A percentile compares a stretch with the other conserved stretches of the same genome.
These are phyloP conservation scores for Rubia peregrina DNA, from an alignment of 305 asterid species.

Conservation along the genomic window DNA sequence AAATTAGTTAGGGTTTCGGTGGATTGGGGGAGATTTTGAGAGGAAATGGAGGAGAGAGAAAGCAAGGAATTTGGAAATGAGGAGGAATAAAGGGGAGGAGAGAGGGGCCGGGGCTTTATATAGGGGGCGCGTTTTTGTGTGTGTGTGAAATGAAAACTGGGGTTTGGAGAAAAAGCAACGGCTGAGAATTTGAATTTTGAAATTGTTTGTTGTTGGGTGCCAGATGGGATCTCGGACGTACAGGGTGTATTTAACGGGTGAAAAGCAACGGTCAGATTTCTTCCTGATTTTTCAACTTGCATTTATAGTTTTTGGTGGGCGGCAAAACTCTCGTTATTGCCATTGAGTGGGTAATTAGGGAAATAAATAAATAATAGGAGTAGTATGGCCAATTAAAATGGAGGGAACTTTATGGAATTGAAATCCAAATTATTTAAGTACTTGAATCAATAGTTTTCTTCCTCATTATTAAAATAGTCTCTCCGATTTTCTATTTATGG, in stretches of 20 bases:
- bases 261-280: constrained; percentile 18
- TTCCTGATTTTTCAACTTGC: neutral
- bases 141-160: neutral
- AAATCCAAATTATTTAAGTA: neutral
- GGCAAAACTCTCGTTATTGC: neutral
- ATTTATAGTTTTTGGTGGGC: neutral
- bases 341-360: neutral
- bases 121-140: neutral
- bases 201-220: constrained; percentile 16
- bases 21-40: neutral
- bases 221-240: constrained; percentile 11
- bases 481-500: no score
- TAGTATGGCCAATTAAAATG: neutral
- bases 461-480: no score
- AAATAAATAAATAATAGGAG: neutral
- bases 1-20: neutral
- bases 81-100: neutral
- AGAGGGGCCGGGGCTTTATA: constrained; percentile 1
- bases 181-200: constrained; percentile 9
- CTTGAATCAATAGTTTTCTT: neutral
- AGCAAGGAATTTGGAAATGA: neutral
- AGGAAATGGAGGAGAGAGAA: neutral
- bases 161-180: constrained; percentile 12
- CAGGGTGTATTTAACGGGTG: constrained; percentile 11
- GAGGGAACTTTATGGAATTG: neutral